phyloP scores from a whole-genome alignment of 176 grass and related monocot genomes.

The Urochloa ruziziensis region DNA sequence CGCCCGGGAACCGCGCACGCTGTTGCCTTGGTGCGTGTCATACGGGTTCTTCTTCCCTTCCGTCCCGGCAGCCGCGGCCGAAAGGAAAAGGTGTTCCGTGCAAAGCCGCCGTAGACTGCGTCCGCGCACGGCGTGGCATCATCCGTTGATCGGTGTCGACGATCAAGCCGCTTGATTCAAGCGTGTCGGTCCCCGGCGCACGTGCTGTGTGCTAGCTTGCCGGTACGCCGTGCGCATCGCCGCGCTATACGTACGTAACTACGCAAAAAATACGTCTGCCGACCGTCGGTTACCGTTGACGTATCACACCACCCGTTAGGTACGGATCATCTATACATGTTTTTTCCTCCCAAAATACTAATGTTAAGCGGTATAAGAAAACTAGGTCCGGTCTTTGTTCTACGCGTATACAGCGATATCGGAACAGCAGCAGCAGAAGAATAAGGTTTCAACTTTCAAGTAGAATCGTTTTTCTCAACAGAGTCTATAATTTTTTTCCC shows the following conservation, averaged over 20 bases:
- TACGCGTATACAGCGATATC: neutral
- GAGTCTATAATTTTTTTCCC: too few relatives aligned
- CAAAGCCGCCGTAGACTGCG: slow-evolving; percentile 23
- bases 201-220: too few relatives aligned
- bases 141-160: neutral
- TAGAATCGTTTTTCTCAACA: too few relatives aligned
- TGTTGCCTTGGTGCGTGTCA: neutral
- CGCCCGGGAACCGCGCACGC: neutral
- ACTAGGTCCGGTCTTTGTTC: too few relatives aligned
- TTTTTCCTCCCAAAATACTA: too few relatives aligned
- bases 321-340: neutral
- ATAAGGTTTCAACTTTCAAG: too few relatives aligned
- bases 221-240: neutral
- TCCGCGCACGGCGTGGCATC: neutral
- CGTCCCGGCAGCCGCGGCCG: neutral
- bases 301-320: slow-evolving; percentile 3
- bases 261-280: neutral
- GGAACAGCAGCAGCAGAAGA: too few relatives aligned
- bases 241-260: neutral
- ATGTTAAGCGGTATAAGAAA: too few relatives aligned
- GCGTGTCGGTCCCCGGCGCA: neutral
- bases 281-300: neutral
- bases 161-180: too few relatives aligned
- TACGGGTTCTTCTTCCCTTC: neutral
- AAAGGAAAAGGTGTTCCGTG: neutral